Percentiles rank a stretch among this genome's conserved stretches.
phyloP scores from a whole-genome alignment of 108 stramenopile species.

The Conticribra guillardii region DNA sequence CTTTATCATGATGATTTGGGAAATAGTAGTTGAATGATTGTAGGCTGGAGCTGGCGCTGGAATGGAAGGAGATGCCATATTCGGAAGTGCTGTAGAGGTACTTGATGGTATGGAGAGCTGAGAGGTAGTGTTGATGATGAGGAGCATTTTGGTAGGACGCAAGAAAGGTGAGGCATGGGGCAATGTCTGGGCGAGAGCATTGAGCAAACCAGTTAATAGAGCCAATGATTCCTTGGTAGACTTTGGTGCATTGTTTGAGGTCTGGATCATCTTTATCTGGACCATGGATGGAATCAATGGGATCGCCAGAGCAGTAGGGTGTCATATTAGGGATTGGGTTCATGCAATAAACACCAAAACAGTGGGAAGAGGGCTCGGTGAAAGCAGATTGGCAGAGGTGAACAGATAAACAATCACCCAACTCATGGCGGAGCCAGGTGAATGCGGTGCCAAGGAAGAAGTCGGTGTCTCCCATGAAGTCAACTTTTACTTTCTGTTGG shows the following conservation, averaged over 20 bases:
- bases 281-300: constrained; percentile 20
- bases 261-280: constrained; percentile 10
- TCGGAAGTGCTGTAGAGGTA: constrained; percentile 11
- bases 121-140: constrained; percentile 4
- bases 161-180: constrained; percentile 10
- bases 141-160: constrained; percentile 8
- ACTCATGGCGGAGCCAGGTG: constrained; percentile 4
- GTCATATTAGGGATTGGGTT: constrained; percentile 19
- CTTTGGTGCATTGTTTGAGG: background rate
- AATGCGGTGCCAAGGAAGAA: constrained; percentile 24
- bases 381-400: constrained; percentile 39
- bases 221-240: constrained; percentile 29
- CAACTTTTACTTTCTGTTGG: background rate
- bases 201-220: constrained; percentile 22
- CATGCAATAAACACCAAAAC: background rate
- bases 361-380: constrained; percentile 12
- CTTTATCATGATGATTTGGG: constrained; percentile 12
- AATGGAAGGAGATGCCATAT: constrained; percentile 16
- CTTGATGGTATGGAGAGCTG: constrained; percentile 10
- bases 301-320: constrained; percentile 37
- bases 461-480: no score
- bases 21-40: constrained; percentile 26
- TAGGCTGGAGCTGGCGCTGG: background rate
- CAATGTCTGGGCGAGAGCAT: constrained; percentile 13
- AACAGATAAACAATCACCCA: constrained; percentile 10